Percentiles rank a stretch among this genome's conserved stretches.
Conservation (phyloP, 305 asterid species). For the Ilex paraguariensis region DNA sequence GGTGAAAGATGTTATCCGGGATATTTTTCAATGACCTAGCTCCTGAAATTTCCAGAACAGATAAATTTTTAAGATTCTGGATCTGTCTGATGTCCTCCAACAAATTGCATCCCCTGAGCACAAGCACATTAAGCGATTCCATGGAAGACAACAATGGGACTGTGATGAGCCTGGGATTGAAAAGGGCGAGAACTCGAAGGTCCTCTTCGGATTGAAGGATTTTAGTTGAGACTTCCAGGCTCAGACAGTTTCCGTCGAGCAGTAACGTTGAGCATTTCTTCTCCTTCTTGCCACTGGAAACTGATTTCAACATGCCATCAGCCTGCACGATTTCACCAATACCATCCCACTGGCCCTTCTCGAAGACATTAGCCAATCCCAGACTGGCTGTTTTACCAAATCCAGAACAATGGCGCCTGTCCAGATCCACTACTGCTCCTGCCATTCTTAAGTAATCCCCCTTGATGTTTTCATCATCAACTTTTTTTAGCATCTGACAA, state of each 20-base stretch:
- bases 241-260: slow-evolving; percentile 23
- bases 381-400: slow-evolving; percentile 13
- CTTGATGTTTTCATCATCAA: slow-evolving; percentile 19
- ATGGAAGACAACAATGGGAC: slow-evolving; percentile 16
- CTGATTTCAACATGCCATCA: slow-evolving; percentile 33
- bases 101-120: slow-evolving; percentile 37
- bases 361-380: slow-evolving; percentile 33
- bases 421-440: slow-evolving; percentile 6
- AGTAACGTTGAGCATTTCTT: slow-evolving; percentile 18
- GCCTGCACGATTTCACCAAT: slow-evolving; percentile 23
- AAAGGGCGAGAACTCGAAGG: slow-evolving; percentile 27
- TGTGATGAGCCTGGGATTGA: slow-evolving; percentile 26
- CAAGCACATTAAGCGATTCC: slow-evolving; percentile 25
- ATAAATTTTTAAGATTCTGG: slow-evolving; percentile 1
- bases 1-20: slow-evolving; percentile 13
- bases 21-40: slow-evolving; percentile 13
- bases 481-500: slow-evolving; percentile 30
- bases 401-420: slow-evolving; percentile 7
- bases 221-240: slow-evolving; percentile 3
- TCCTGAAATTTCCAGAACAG: slow-evolving; percentile 37
- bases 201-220: not conserved
- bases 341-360: slow-evolving; percentile 15
- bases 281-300: not conserved
- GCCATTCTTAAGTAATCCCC: not conserved
- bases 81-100: slow-evolving; percentile 7